Evolutionary conservation across 1,284 basidiomycete species (phyloP).

Genomic region (Athelia psychrophila): DNA sequence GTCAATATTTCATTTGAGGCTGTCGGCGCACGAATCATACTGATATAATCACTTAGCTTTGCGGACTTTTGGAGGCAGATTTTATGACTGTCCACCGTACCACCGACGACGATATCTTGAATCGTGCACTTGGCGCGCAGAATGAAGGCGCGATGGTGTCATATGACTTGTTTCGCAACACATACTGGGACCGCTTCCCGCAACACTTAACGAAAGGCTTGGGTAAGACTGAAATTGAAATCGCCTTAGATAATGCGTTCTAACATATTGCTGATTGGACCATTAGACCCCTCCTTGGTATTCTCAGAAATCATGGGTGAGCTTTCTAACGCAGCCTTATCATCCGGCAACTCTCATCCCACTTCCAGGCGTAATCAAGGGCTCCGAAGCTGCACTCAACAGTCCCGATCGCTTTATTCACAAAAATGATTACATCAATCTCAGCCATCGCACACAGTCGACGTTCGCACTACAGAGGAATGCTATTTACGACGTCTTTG

Average conservation of each 20-base stretch:
- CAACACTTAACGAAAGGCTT: slow-evolving; percentile 52
- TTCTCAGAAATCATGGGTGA: slow-evolving; percentile 69
- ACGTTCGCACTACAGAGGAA: slow-evolving; percentile 50
- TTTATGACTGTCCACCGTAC: background rate
- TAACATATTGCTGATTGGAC: background rate
- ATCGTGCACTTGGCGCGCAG: too few species aligned
- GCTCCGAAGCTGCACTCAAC: slow-evolving; percentile 49
- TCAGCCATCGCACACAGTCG: slow-evolving; percentile 50
- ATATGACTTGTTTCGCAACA: slow-evolving; percentile 46
- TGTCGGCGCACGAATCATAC: background rate
- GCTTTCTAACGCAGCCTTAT: slow-evolving; percentile 10
- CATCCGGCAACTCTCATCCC: background rate
- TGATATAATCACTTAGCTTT: slow-evolving; percentile 14
- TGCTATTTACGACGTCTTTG: slow-evolving; percentile 54
- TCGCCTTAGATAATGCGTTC: background rate
- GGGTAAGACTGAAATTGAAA: slow-evolving; percentile 33
- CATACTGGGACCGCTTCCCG: slow-evolving; percentile 66
- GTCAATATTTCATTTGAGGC: slow-evolving; percentile 7
- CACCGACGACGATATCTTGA: background rate
- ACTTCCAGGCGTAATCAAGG: slow-evolving; percentile 60
- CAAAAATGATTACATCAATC: slow-evolving; percentile 39
- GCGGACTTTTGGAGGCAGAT: background rate
- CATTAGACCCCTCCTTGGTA: slow-evolving; percentile 55
- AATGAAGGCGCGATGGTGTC: slow-evolving; percentile 33
- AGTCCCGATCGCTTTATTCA: slow-evolving; percentile 38